phyloP scores from a whole-genome alignment of 148 eudicot species.

The Mesembryanthemum crystallinum region DNA sequence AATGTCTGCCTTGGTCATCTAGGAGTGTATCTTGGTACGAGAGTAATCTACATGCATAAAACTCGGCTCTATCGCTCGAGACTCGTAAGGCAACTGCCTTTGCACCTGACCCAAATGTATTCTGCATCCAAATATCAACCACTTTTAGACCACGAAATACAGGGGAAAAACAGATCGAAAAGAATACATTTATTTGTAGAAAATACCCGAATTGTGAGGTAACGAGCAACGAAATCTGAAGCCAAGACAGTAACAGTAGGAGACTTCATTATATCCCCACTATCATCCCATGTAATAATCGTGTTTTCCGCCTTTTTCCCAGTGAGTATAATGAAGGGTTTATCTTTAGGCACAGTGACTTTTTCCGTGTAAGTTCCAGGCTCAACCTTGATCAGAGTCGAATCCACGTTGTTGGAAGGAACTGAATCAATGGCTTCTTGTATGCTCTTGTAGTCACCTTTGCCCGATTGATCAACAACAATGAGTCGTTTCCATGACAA shows the following conservation, averaged over 20 bases:
- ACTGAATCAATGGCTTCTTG: conserved; percentile 51
- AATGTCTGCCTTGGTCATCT: conserved; percentile 59
- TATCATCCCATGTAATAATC: conserved; percentile 38
- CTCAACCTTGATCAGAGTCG: conserved; percentile 39
- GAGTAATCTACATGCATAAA: conserved; percentile 46
- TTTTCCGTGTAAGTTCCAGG: conserved; percentile 58
- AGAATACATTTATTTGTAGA: background rate
- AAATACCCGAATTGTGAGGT: conserved; percentile 41
- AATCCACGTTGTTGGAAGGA: conserved; percentile 38
- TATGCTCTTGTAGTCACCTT: conserved; percentile 28
- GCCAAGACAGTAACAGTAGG: conserved; percentile 56
- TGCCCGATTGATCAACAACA: conserved; percentile 33
- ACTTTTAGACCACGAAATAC: background rate
- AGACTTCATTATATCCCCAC: conserved; percentile 38
- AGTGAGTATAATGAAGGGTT: conserved; percentile 50
- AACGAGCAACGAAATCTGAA: conserved; percentile 42
- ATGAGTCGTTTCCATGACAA: conserved; percentile 21
- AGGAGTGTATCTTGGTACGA: conserved; percentile 68
- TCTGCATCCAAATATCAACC: conserved; percentile 24
- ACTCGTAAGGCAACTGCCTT: conserved; percentile 73
- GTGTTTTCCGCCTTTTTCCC: conserved; percentile 34
- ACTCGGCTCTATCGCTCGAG: conserved; percentile 52
- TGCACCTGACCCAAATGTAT: conserved; percentile 43
- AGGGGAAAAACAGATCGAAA: background rate
- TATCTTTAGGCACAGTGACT: conserved; percentile 41